Evolutionary conservation across 805 yeast genomes (phyloP), one percentile per base, ranked within the genome.

Genomic region (Cyberlindnera euphorbiae): DNA sequence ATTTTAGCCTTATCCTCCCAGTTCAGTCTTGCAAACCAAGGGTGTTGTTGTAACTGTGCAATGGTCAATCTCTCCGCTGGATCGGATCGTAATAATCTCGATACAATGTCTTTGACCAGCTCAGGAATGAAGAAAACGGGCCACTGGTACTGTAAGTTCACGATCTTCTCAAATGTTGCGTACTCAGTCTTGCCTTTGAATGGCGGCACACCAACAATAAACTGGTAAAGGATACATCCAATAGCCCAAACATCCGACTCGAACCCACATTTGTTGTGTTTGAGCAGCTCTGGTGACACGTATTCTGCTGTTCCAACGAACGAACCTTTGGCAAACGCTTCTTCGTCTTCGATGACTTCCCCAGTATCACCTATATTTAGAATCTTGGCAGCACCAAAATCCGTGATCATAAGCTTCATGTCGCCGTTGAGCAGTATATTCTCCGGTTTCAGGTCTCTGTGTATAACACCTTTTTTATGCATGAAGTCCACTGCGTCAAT

Each of bases 261-360:
- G 53, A 77, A 83, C 14, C 95, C 93, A 54, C 95, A 86, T 25
- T 73, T 67, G 56, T 82, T 83, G 50, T 71, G 81, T 44, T 90
- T 93, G 32, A 93, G 65, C 27, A 93, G 64, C 58, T 93, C 98
- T 0, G 97, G 98, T 0, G 95, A 81, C 3, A 93, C 96, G 54
- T 89, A 89, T 55, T 89, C 97, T 0, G 97, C 97, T 1, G 98
- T 90, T 0, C 98, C 98, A 4, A 90, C 97, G 65, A 90, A 93
- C 0, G 97, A 88, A 6, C 77, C 63, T 17, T 56, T 49, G 1
- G 41, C 41, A 14, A 46, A 44, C 9, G 48, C 44, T 23, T 41
- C 49, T 12, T 67, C 62, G 24, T 57, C 63, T 19, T 62, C 68
- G 10, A 41, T 28, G n/a, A 27, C 31, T 17, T 21, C 17, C 2